Percentiles rank a stretch among this genome's conserved stretches.
Conservation (phyloP, 2,329 filamentous ascomycete genomes). For the Ophiostoma piceae region DNA sequence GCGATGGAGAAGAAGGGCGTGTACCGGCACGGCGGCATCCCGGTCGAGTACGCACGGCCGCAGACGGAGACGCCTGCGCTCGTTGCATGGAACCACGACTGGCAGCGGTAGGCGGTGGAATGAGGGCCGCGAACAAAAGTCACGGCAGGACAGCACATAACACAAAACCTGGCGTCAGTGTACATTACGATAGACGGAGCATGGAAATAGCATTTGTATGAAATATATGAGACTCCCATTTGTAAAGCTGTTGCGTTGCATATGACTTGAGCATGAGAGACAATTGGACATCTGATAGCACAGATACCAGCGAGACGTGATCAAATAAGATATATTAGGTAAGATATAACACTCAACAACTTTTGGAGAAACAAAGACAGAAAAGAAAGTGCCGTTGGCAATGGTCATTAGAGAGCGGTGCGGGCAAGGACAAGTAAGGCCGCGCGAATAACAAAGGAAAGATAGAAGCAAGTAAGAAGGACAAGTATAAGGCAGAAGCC, state of each 20-base stretch:
- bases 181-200: slow-evolving; percentile 1
- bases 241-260: background rate
- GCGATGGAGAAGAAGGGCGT: slow-evolving; percentile 89
- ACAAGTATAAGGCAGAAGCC: background rate
- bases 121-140: too few relatives aligned
- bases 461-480: background rate
- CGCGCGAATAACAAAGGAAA: background rate
- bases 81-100: slow-evolving; percentile 87
- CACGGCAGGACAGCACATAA: background rate
- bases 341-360: background rate
- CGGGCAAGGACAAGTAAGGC: background rate
- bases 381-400: slow-evolving; percentile 10
- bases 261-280: background rate
- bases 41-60: slow-evolving; percentile 82
- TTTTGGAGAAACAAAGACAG: slow-evolving; percentile 2
- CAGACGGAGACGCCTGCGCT: slow-evolving; percentile 77
- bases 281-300: background rate
- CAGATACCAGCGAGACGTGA: background rate
- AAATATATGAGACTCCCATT: background rate
- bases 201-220: slow-evolving; percentile 4
- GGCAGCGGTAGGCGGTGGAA: slow-evolving; percentile 56
- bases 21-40: slow-evolving; percentile 66
- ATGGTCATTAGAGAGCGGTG: slow-evolving; percentile 12
- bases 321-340: background rate
- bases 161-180: background rate